Evolutionary conservation across 169 alveolate species (phyloP).

Genomic region (Pseudocohnilembus persalinus): DNA sequence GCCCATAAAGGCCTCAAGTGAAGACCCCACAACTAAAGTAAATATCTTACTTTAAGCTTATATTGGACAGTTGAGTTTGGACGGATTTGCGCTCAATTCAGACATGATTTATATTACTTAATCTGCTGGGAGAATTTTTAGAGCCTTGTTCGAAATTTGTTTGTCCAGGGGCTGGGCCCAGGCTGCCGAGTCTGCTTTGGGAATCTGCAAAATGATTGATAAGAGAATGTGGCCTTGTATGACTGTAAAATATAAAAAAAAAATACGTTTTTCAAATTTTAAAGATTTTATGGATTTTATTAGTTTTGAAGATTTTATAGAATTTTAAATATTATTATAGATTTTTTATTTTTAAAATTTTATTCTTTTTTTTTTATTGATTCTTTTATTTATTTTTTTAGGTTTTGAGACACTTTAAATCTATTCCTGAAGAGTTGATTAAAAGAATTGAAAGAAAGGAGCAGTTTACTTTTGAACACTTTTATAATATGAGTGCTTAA

Average conservation of each 20-base stretch:
- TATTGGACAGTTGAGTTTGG: constrained; percentile 95
- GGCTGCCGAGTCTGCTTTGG: constrained; percentile 90
- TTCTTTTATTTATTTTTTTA: too few species aligned
- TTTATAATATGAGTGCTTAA: constrained; percentile 91
- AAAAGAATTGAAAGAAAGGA: constrained; percentile 96
- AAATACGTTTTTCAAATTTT: too few species aligned
- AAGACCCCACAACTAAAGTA: constrained; percentile 93
- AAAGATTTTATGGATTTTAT: too few species aligned
- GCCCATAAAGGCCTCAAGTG: constrained; percentile 73
- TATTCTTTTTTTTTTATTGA: too few species aligned
- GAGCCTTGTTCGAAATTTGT: constrained; percentile 97
- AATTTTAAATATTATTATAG: too few species aligned
- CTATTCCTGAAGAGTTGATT: constrained; percentile 93
- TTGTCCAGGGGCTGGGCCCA: constrained; percentile 94
- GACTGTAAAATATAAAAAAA: too few species aligned
- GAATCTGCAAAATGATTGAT: constrained; percentile 97
- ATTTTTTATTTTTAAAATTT: too few species aligned
- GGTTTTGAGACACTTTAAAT: constrained; percentile 99
- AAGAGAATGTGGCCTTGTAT: constrained; percentile 97
- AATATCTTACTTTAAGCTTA: constrained; percentile 96
- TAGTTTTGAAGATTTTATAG: too few species aligned
- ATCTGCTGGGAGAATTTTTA: constrained; percentile 98
- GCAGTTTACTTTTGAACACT: constrained; percentile 93
- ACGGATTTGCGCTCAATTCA: constrained; percentile 97
- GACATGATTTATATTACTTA: constrained; percentile 98